Conservation (phyloP, 768 basidiomycete genomes). For the Rhodotorula sphaerocarpa region DNA sequence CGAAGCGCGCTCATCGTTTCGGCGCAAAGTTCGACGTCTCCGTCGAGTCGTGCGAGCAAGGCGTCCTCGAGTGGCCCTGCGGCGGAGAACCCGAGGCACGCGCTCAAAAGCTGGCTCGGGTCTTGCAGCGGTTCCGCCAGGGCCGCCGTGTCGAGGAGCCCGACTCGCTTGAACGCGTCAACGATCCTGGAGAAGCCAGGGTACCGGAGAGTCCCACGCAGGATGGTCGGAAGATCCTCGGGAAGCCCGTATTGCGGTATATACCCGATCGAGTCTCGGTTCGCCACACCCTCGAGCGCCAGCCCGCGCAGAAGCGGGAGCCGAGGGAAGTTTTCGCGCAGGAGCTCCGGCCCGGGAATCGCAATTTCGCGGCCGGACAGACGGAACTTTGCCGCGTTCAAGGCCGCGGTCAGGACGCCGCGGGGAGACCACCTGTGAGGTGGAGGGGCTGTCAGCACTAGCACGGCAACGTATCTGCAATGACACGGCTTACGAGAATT, state of each 20-base stretch:
- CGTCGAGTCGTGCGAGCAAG: background rate
- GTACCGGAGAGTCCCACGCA: constrained; percentile 85
- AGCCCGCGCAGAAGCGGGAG: constrained; percentile 60
- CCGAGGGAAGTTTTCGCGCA: constrained; percentile 56
- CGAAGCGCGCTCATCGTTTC: background rate
- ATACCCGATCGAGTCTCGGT: constrained; percentile 71
- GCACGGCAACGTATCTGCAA: background rate
- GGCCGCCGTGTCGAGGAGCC: constrained; percentile 55
- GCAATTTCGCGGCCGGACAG: constrained; percentile 51
- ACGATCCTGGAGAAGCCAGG: constrained; percentile 71
- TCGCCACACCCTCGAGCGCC: constrained; percentile 72
- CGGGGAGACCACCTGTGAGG: constrained; percentile 66
- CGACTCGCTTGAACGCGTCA: constrained; percentile 61
- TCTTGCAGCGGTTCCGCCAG: constrained; percentile 11
- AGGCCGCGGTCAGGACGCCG: constrained; percentile 72
- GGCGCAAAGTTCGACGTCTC: background rate
- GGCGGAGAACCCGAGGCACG: no score
- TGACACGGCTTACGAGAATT: constrained; percentile 17
- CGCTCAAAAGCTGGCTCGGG: no score
- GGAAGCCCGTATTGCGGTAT: constrained; percentile 57
- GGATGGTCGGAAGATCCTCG: constrained; percentile 53
- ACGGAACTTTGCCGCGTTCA: constrained; percentile 63
- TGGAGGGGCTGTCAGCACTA: constrained; percentile 48
- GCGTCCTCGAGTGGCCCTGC: no score
- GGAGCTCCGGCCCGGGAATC: constrained; percentile 53